Conservation (phyloP, 2,329 filamentous ascomycete species). For the Calonectria hawksworthii region DNA sequence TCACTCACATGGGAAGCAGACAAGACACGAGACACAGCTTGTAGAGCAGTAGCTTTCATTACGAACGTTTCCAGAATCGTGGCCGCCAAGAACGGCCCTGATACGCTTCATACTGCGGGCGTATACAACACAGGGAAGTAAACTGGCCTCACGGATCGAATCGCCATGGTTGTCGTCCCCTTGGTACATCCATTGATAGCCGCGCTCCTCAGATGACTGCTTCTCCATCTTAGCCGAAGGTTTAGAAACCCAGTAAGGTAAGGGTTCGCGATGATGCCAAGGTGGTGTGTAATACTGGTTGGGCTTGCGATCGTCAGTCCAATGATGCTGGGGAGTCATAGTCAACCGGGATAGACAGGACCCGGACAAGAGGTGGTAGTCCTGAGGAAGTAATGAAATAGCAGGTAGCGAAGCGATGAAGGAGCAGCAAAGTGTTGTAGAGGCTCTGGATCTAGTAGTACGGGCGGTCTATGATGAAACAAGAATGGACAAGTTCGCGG, state of each 20-base stretch:
- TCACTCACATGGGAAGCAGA: constrained; percentile 46
- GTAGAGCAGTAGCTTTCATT: constrained; percentile 36
- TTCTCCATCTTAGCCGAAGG: constrained; percentile 40
- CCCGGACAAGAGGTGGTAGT: neutral
- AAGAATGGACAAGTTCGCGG: neutral
- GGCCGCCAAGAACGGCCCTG: constrained; percentile 36
- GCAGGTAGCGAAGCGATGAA: neutral
- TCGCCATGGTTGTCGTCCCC: constrained; percentile 4
- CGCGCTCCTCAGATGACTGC: constrained; percentile 19
- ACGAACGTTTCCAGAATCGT: constrained; percentile 32
- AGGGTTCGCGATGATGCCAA: constrained; percentile 30
- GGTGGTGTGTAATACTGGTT: constrained; percentile 28
- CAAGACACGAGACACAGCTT: constrained; percentile 42
- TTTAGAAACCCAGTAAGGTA: constrained; percentile 24
- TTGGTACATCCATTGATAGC: constrained; percentile 36
- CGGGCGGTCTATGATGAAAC: constrained; percentile 11
- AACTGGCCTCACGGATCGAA: constrained; percentile 27
- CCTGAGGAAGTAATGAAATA: neutral
- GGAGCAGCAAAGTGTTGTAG: neutral
- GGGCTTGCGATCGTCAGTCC: constrained; percentile 32
- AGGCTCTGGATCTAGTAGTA: neutral
- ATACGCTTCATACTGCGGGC: constrained; percentile 45
- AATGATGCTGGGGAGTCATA: constrained; percentile 43
- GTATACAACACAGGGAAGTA: constrained; percentile 47
- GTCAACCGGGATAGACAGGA: constrained; percentile 26